phyloP scores from a whole-genome alignment of 139 green algal genomes.

The Picocystis salinarum region DNA sequence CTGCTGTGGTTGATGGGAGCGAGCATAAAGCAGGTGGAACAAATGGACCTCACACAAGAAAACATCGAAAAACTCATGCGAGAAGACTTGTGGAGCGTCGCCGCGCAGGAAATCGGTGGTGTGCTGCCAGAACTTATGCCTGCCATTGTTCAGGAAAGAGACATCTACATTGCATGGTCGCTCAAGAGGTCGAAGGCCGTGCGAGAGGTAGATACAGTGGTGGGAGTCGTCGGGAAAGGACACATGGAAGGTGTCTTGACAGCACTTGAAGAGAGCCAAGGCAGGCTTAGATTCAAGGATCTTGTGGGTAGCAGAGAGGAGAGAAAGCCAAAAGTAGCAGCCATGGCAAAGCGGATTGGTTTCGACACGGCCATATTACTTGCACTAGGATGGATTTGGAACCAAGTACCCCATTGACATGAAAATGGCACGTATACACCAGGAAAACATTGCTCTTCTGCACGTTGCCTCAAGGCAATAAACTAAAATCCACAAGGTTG shows the following conservation, averaged over 20 bases:
- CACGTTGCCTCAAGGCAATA: too few species aligned
- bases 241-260: constrained; percentile 38
- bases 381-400: too few species aligned
- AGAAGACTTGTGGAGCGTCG: neutral
- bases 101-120: neutral
- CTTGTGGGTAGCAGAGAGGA: too few species aligned
- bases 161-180: constrained; percentile 54
- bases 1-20: neutral
- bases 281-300: constrained; percentile 19
- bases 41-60: constrained; percentile 19
- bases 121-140: too few species aligned
- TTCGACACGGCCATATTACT: too few species aligned
- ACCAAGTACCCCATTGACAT: too few species aligned
- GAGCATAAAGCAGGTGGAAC: neutral
- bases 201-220: constrained; percentile 20
- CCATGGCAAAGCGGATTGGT: too few species aligned
- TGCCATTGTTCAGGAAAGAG: constrained; percentile 38
- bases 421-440: too few species aligned
- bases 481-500: too few species aligned
- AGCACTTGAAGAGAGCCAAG: constrained; percentile 16
- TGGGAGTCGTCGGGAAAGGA: constrained; percentile 52
- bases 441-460: too few species aligned
- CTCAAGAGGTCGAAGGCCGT: constrained; percentile 41
- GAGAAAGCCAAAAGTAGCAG: too few species aligned
- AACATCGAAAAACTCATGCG: constrained; percentile 21